Evolutionary conservation across 2,329 filamentous ascomycete species (phyloP).

Genomic region (Fusarium albosuccineum): DNA sequence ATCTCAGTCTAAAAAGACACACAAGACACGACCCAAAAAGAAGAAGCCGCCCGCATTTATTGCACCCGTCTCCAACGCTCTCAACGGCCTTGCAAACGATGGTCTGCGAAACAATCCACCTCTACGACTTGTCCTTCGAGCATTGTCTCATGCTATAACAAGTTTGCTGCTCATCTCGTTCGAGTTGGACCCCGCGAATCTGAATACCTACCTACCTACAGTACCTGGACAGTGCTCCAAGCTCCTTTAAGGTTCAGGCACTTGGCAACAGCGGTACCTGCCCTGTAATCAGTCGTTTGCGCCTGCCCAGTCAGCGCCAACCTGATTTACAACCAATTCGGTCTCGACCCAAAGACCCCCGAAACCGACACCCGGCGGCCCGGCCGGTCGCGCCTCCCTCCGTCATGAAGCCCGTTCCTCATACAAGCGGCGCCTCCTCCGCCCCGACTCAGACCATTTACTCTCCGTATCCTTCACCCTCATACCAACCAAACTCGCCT

Average conservation of each 20-base stretch:
- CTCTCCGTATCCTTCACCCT: constrained; percentile 28
- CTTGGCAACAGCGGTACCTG: neutral
- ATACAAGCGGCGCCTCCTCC: constrained; percentile 23
- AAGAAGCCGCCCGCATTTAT: neutral
- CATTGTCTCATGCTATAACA: neutral
- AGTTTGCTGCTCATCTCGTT: no score
- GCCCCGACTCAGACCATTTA: constrained; percentile 21
- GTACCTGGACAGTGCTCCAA: neutral
- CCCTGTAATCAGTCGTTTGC: neutral
- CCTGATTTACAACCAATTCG: neutral
- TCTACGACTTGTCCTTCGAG: neutral
- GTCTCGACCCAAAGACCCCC: constrained; percentile 12
- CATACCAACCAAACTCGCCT: constrained; percentile 24
- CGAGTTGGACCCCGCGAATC: neutral
- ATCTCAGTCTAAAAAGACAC: neutral
- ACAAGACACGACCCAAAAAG: neutral
- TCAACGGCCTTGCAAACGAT: neutral
- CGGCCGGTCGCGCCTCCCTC: constrained; percentile 4
- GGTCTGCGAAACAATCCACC: no score
- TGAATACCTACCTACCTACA: neutral
- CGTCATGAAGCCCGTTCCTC: constrained; percentile 24
- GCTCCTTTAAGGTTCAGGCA: neutral
- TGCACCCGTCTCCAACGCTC: neutral
- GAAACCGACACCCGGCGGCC: constrained; percentile 18
- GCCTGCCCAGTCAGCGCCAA: neutral